Evolutionary conservation across 169 alveolate species (phyloP).

Genomic region (Ichthyophthirius multifiliis): DNA sequence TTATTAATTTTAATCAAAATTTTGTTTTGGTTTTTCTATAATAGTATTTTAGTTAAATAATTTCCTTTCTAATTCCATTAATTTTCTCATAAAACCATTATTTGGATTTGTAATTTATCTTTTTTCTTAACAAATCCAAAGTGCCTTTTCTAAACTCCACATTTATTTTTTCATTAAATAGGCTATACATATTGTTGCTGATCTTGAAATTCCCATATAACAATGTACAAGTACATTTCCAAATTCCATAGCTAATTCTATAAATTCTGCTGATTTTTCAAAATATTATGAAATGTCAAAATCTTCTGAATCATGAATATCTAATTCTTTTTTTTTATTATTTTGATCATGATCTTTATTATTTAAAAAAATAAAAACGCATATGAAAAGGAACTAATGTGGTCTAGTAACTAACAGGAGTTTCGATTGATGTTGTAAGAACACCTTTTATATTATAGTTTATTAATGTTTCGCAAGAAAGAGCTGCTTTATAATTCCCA

Average conservation of each 20-base stretch:
- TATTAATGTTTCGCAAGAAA: background rate
- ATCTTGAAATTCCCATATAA: constrained; percentile 8
- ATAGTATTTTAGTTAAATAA: background rate
- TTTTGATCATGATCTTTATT: background rate
- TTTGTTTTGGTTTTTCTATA: no score
- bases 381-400: background rate
- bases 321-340: background rate
- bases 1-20: no score
- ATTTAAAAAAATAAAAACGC: background rate
- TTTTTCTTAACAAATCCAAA: background rate
- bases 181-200: background rate
- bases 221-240: constrained; percentile 19
- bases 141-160: background rate
- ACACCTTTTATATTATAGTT: background rate
- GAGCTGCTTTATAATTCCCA: background rate
- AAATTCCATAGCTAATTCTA: background rate
- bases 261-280: background rate
- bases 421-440: background rate
- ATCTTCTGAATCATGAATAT: background rate
- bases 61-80: background rate
- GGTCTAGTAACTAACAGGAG: background rate
- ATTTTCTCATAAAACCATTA: constrained; percentile 1
- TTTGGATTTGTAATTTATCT: constrained; percentile 11
- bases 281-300: background rate
- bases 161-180: background rate